Evolutionary conservation across 768 basidiomycete species (phyloP).

Genomic region (Gautieria morchelliformis): DNA sequence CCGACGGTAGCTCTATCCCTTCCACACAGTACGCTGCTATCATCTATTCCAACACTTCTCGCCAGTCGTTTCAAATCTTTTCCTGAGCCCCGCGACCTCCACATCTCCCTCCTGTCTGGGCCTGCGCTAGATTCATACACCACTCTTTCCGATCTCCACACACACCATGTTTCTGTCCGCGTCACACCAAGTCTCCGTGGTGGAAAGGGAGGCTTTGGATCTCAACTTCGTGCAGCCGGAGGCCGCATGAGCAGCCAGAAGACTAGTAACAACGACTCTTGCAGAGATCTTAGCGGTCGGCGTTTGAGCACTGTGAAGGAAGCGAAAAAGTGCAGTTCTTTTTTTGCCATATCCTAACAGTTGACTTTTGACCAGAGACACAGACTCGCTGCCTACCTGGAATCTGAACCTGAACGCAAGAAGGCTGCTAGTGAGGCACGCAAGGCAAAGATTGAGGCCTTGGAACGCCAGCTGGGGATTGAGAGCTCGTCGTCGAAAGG

Average conservation of each 20-base stretch:
- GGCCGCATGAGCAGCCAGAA: conserved; percentile 96
- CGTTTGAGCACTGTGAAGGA: conserved; percentile 92
- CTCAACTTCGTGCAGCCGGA: conserved; percentile 91
- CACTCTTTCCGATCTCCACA: conserved; percentile 28
- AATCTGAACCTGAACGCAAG: conserved; percentile 71
- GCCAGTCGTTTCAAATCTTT: conserved; percentile 38
- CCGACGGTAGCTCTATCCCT: conserved; percentile 42
- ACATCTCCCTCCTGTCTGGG: conserved; percentile 33
- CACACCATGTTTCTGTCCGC: conserved; percentile 50
- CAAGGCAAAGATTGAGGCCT: conserved; percentile 70
- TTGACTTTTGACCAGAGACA: not conserved
- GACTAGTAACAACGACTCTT: conserved; percentile 91
- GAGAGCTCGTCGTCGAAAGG: conserved; percentile 25
- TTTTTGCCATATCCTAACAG: not conserved
- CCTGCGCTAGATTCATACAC: conserved; percentile 19
- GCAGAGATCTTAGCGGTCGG: conserved; percentile 84
- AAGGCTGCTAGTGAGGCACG: conserved; percentile 71
- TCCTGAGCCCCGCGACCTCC: conserved; percentile 31
- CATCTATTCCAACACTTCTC: conserved; percentile 34
- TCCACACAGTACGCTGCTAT: conserved; percentile 30
- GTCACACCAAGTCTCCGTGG: conserved; percentile 70
- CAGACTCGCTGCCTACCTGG: conserved; percentile 80
- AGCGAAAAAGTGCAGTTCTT: conserved; percentile 67
- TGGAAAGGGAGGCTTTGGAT: conserved; percentile 97
- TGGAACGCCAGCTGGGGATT: conserved; percentile 80